Percentiles rank a stretch among this genome's conserved stretches.
phyloP scores from a whole-genome alignment of 345 rosid species.

The Orychophragmus violaceus region DNA sequence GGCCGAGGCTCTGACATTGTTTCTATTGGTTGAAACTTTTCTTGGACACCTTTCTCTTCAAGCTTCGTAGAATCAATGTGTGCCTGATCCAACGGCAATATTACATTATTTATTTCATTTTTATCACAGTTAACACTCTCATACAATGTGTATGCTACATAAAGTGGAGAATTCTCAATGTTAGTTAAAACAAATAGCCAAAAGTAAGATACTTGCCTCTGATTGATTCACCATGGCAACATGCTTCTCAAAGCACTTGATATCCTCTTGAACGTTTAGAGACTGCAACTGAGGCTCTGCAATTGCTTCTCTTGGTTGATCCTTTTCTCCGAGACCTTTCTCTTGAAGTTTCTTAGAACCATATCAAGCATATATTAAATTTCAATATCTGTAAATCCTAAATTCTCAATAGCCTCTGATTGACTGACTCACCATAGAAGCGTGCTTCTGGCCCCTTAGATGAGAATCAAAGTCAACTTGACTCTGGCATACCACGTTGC shows the following conservation, averaged over 20 bases:
- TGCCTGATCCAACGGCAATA: constrained; percentile 56
- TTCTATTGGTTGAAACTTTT: constrained; percentile 36
- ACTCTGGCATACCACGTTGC: constrained; percentile 5
- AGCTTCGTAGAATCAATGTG: constrained; percentile 43
- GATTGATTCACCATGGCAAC: neutral
- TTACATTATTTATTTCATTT: too few species aligned
- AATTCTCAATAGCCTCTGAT: too few species aligned
- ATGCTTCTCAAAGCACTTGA: too few species aligned
- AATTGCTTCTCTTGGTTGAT: constrained; percentile 27
- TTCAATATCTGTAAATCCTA: too few species aligned
- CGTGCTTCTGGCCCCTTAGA: constrained; percentile 29
- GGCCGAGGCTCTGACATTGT: constrained; percentile 40
- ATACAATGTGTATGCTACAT: too few species aligned
- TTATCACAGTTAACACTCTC: too few species aligned
- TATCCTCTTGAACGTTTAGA: constrained; percentile 33
- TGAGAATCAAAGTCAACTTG: constrained; percentile 14
- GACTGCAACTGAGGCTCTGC: constrained; percentile 40
- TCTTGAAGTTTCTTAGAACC: constrained; percentile 47
- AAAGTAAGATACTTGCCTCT: neutral
- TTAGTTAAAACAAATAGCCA: too few species aligned
- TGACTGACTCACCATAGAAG: neutral
- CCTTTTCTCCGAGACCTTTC: constrained; percentile 41
- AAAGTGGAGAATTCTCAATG: too few species aligned
- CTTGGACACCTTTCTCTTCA: constrained; percentile 41
- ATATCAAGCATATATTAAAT: too few species aligned